Evolutionary conservation across 2,329 filamentous ascomycete genomes (phyloP), one percentile per base, ranked within the genome.

Genomic region (Ilyonectria mors-panacis): DNA sequence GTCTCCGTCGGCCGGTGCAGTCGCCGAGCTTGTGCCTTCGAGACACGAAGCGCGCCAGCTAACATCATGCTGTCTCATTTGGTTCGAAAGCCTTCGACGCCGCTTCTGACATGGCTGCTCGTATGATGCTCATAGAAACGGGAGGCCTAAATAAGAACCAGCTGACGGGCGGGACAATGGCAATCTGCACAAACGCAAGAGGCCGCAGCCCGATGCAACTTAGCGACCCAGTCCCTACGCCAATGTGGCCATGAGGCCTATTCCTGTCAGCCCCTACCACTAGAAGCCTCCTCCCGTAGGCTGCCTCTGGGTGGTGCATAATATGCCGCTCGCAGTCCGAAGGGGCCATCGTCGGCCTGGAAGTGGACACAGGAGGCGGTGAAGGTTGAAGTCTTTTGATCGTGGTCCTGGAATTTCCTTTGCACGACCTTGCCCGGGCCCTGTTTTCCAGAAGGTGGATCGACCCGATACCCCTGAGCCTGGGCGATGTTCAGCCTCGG

Each of bases 291-390:
- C 54, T 42, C 39, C 39, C n/a, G 39, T 42, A n/a, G 39, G 39
- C 39, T 67, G 48, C 64, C 66, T 67, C 50, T 63, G 50, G 35
- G 51, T 61, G 69, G 66, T 76, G 72, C 74, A 75, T 75, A 65
- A 68, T 64, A 56, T 63, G 67, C 65, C 70, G 61, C 68, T 60
- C 63, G 53, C 55, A 71, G 62, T 63, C 61, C 51, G 66, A 70
- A 53, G 55, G 70, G 57, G 57, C 54, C 62, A 51, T 69, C 63
- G 63, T 64, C 56, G 63, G 65, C 50, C 55, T 66, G 21, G 51
- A 45, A 68, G 70, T 74, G 73, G 68, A 65, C 68, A 75, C 66
- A 35, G 30, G 70, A 75, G 65, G 74, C 74, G 74, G 74, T 76
- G 74, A 76, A 72, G 69, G 48, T 59, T 58, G 55, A 73, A 73